Evolutionary conservation across 257 asterid species (phyloP).

Genomic region (Nicotiana undulata): DNA sequence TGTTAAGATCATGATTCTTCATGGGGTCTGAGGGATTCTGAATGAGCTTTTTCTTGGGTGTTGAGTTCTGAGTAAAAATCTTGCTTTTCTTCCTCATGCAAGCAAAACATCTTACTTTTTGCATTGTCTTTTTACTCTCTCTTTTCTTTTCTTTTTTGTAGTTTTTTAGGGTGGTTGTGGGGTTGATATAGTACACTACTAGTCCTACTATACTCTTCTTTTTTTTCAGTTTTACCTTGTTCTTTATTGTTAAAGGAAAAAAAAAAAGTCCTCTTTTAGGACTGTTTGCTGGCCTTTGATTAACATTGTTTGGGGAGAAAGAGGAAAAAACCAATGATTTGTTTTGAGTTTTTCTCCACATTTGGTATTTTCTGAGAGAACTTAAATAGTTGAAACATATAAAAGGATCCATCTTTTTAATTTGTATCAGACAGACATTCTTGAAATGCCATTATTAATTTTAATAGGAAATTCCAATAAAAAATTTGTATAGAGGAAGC

Average conservation of each 20-base stretch:
- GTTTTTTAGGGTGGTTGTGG: slow-evolving; percentile 29
- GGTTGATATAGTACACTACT: slow-evolving; percentile 16
- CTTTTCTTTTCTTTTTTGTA: slow-evolving; percentile 10
- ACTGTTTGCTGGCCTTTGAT: slow-evolving; percentile 29
- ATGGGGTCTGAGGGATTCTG: slow-evolving; percentile 41
- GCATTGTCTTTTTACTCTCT: slow-evolving; percentile 35
- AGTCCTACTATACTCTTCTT: slow-evolving; percentile 8
- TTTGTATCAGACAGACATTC: background rate
- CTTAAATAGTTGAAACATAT: slow-evolving; percentile 8
- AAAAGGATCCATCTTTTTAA: background rate
- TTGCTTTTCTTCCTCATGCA: slow-evolving; percentile 31
- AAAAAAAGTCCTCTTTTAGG: slow-evolving; percentile 10
- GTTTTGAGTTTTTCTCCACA: slow-evolving; percentile 13
- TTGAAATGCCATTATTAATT: background rate
- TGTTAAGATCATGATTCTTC: slow-evolving; percentile 39
- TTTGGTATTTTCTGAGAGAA: slow-evolving; percentile 7
- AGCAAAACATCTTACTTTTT: slow-evolving; percentile 38
- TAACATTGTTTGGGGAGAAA: slow-evolving; percentile 45
- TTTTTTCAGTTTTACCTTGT: slow-evolving; percentile 3
- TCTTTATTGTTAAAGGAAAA: slow-evolving; percentile 19
- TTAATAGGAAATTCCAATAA: background rate
- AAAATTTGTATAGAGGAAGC: background rate
- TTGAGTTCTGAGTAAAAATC: slow-evolving; percentile 44
- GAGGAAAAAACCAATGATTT: slow-evolving; percentile 43
- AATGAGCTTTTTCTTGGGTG: slow-evolving; percentile 46